Conservation (phyloP, 805 yeast species). For the Kodamaea hsintzibuensis region DNA sequence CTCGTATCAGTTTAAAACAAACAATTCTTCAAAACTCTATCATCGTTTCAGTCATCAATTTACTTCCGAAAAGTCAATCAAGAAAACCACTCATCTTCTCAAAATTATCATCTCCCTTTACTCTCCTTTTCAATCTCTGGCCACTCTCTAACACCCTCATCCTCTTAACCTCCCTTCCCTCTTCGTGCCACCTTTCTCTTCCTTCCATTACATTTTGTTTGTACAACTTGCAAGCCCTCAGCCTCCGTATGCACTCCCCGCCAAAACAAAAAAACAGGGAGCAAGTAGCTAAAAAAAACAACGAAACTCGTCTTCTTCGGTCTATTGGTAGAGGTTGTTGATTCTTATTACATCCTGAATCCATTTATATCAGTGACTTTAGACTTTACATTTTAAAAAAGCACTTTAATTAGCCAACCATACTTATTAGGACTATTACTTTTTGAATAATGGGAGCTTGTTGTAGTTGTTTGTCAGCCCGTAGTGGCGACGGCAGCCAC, state of each 20-base stretch:
- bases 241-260: background rate
- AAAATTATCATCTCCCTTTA: background rate
- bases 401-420: too few relatives aligned
- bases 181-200: too few relatives aligned
- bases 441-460: slow-evolving; percentile 41
- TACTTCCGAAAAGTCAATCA: too few relatives aligned
- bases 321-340: too few relatives aligned
- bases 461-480: slow-evolving; percentile 40
- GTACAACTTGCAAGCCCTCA: background rate
- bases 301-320: background rate
- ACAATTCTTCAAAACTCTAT: too few relatives aligned
- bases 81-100: background rate
- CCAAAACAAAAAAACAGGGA: background rate
- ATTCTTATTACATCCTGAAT: too few relatives aligned
- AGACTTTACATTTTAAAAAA: too few relatives aligned
- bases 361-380: too few relatives aligned
- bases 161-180: background rate
- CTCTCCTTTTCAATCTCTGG: background rate
- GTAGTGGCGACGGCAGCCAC: slow-evolving; percentile 57
- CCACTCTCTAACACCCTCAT: background rate
- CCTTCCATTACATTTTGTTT: too few relatives aligned
- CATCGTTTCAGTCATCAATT: too few relatives aligned
- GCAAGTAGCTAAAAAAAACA: background rate
- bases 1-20: too few relatives aligned
- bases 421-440: too few relatives aligned